Percentiles rank a stretch among this genome's conserved stretches.
These are phyloP conservation scores for Citrullus colocynthis DNA, from an alignment of 306 rosid genomes.

Conservation along the genomic window DNA sequence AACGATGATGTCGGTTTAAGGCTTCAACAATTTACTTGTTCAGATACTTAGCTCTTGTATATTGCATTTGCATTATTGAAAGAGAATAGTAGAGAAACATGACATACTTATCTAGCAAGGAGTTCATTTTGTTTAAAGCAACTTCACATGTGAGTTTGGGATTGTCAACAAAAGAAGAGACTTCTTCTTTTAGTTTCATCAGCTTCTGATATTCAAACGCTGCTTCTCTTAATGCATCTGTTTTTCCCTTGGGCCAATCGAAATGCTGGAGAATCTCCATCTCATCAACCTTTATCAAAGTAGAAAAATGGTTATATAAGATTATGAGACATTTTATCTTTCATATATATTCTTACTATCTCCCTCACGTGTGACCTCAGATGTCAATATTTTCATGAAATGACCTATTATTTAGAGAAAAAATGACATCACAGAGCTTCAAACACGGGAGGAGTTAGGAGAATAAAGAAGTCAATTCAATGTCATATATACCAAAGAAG, in stretches of 20 bases:
- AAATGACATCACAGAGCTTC: background rate
- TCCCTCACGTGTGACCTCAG: background rate
- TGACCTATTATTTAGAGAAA: background rate
- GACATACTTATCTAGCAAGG: slow-evolving; percentile 84
- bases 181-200: slow-evolving; percentile 60
- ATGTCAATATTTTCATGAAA: background rate
- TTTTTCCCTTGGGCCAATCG: slow-evolving; percentile 96
- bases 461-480: background rate
- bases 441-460: background rate
- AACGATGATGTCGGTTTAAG: background rate
- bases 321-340: background rate
- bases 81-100: background rate
- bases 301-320: background rate
- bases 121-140: slow-evolving; percentile 84
- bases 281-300: slow-evolving; percentile 60
- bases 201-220: slow-evolving; percentile 87
- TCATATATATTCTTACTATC: background rate
- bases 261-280: slow-evolving; percentile 90
- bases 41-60: background rate
- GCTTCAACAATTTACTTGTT: background rate
- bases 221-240: slow-evolving; percentile 91
- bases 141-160: slow-evolving; percentile 65
- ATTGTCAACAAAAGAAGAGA: slow-evolving; percentile 70
- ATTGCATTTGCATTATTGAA: background rate
- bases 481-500: slow-evolving; percentile 25